Base-by-base conservation (phyloP, 768 basidiomycete genomes). In the Amanita pallidorosea region DNA sequence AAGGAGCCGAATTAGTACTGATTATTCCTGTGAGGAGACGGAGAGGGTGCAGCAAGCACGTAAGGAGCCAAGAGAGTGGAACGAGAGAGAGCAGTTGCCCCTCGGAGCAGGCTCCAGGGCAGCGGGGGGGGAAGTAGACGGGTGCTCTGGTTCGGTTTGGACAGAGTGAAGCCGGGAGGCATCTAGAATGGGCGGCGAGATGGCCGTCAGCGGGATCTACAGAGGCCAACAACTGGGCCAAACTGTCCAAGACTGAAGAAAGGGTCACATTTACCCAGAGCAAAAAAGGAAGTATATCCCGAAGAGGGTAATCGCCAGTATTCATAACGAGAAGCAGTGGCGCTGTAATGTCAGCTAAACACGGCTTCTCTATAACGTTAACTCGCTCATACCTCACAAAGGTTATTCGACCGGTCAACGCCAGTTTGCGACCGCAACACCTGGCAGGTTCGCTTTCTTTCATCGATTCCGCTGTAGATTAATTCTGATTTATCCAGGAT, bases 261-360 rank as follows among this genome's bases (percentile, higher is more conserved):
- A 34, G 42, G 42, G 43, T n/a, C 27, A 31, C 29, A n/a, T 25
- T 45, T 18, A 27, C 45, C 45, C n/a, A 25, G 7, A 25, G 22
- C 23, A 36, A 45, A 51, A 37, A 36, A 53, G 45, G 46, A 37
- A 47, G 37, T 20, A 18, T 47, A 42, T 53, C 54, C 56, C 47
- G 55, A 54, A 55, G 54, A 59, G 63, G 59, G 48, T 40, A 49
- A 43, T 49, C 49, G 60, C 57, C 58, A 58, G 66, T 33, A 56
- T 65, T 63, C 60, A 60, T 71, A 68, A 67, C 67, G 68, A 64
- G 57, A 60, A 70, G 69, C 69, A 68, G 70, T 67, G 62, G 58
- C 62, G 54, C 63, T 62, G 62, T 62, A 40, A 48, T 71, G 70
- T 66, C 66, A 70, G 60, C 63, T 60, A 67, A 64, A 63, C 59